phyloP scores from a whole-genome alignment of 257 asterid species.

The Rauvolfia tetraphylla region DNA sequence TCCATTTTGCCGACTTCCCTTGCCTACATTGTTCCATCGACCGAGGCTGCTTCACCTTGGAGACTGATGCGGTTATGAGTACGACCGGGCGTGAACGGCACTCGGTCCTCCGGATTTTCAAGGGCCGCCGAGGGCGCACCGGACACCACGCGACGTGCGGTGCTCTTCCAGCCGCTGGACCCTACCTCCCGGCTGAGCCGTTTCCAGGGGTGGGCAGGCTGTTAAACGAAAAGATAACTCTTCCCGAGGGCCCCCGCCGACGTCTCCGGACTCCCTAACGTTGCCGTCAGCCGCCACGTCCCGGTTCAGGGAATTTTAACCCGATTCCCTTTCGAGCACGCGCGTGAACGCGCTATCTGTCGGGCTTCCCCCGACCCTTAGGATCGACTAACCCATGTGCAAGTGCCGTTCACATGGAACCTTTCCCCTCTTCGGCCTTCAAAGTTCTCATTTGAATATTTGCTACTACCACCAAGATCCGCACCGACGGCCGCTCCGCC shows the following conservation, averaged over 20 bases:
- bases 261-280: too few species aligned
- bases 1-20: constrained; percentile 5
- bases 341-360: too few species aligned
- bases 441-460: too few species aligned
- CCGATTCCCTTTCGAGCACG: too few species aligned
- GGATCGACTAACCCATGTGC: too few species aligned
- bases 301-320: too few species aligned
- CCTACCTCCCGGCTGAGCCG: constrained; percentile 60
- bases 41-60: too few species aligned
- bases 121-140: constrained; percentile 76
- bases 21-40: too few species aligned
- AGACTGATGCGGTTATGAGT: constrained; percentile 30
- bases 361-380: constrained; percentile 10
- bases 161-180: constrained; percentile 63
- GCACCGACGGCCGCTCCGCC: constrained; percentile 25
- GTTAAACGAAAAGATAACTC: constrained; percentile 53
- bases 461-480: constrained; percentile 17
- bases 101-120: constrained; percentile 65
- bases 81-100: constrained; percentile 46
- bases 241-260: constrained; percentile 35
- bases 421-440: too few species aligned
- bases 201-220: constrained; percentile 51
- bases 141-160: too few species aligned
- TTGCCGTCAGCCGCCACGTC: too few species aligned
- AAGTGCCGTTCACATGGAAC: background rate